A percentile compares a stretch with the other conserved stretches of the same genome.
Evolutionary conservation across 345 rosid species (phyloP).

Genomic region (Raphanus raphanistrum): DNA sequence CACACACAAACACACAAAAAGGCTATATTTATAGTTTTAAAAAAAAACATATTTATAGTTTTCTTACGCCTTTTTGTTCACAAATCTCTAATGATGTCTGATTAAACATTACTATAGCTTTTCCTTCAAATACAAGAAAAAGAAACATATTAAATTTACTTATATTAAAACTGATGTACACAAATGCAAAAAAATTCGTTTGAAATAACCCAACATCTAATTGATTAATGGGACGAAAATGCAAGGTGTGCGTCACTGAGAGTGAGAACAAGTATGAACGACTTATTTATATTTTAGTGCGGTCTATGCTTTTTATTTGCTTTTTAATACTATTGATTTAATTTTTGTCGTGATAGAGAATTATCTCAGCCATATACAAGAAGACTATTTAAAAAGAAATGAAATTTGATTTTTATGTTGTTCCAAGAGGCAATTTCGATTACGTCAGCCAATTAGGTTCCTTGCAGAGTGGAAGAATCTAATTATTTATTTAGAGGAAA

Average conservation of each 20-base stretch:
- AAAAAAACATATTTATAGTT: not conserved
- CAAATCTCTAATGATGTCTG: not conserved
- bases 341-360: conserved; percentile 26
- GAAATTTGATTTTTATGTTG: conserved; percentile 39
- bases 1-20: not conserved
- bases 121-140: not conserved
- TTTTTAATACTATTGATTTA: not conserved
- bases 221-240: not conserved
- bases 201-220: not conserved
- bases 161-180: not conserved
- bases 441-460: conserved; percentile 44
- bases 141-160: not conserved
- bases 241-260: conserved; percentile 2
- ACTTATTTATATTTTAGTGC: not conserved
- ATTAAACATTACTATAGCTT: not conserved
- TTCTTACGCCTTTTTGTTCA: not conserved
- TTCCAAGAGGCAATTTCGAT: conserved; percentile 35
- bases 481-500: conserved; percentile 4
- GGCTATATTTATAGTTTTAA: not conserved
- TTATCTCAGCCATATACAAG: not conserved
- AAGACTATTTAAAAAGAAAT: not conserved
- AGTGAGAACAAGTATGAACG: conserved; percentile 16
- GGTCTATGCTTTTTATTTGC: not conserved
- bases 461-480: conserved; percentile 44
- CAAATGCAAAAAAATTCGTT: conserved; percentile 6